Percentiles rank a stretch among this genome's conserved stretches.
Evolutionary conservation across 2,329 filamentous ascomycete species (phyloP).

Genomic region (Nemania bipapillata): DNA sequence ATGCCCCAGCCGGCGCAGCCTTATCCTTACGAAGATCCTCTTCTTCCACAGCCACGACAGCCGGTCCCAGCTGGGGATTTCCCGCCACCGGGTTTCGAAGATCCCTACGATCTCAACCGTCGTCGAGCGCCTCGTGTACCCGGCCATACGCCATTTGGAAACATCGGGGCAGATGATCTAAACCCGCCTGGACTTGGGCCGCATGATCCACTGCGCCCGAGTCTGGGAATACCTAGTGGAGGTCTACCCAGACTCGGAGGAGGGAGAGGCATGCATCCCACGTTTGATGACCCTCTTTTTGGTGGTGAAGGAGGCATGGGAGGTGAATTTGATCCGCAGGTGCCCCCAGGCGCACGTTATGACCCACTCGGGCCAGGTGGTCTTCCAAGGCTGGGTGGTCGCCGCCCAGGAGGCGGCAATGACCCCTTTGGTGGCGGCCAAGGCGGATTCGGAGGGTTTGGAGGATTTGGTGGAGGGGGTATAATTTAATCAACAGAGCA

Average conservation of each 20-base stretch:
- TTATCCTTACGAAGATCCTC: conserved; percentile 74
- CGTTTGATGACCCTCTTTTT: conserved; percentile 91
- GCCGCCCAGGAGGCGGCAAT: conserved; percentile 53
- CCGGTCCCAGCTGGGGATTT: conserved; percentile 79
- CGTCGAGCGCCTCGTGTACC: conserved; percentile 62
- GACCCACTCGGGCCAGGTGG: conserved; percentile 83
- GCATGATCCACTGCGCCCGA: conserved; percentile 79
- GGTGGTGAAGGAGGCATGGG: conserved; percentile 63
- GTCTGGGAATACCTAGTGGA: conserved; percentile 70
- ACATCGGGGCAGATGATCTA: conserved; percentile 85
- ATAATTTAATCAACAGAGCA: conserved; percentile 42
- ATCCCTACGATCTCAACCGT: conserved; percentile 85
- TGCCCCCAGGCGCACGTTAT: conserved; percentile 88
- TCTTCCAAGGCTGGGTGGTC: conserved; percentile 59
- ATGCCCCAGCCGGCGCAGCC: conserved; percentile 72
- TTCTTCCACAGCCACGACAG: conserved; percentile 68
- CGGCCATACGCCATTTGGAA: conserved; percentile 66
- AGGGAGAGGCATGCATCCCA: conserved; percentile 91
- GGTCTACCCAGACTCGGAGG: conserved; percentile 68
- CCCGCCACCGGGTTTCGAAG: conserved; percentile 89
- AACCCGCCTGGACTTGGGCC: conserved; percentile 88
- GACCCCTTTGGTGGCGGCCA: conserved; percentile 54
- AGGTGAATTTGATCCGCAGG: conserved; percentile 72
- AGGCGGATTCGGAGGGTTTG: conserved; percentile 51
- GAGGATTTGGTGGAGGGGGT: conserved; percentile 46